phyloP scores from a whole-genome alignment of 1,284 basidiomycete genomes.

The Thecaphora thlaspeos region DNA sequence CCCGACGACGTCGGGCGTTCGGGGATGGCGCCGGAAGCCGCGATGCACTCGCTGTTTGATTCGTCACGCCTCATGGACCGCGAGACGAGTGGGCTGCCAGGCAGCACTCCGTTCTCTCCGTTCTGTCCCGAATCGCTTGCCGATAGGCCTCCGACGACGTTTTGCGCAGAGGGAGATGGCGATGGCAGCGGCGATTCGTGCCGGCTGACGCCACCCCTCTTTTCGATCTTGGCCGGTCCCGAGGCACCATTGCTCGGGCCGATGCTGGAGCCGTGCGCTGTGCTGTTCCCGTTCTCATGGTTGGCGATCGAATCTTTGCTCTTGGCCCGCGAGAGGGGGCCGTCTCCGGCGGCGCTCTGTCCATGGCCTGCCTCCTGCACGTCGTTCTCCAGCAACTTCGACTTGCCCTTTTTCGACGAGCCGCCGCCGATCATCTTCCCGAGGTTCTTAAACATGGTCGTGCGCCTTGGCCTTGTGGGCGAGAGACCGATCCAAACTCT shows the following conservation, averaged over 20 bases:
- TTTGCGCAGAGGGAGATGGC: slow-evolving; percentile 40
- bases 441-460: slow-evolving; percentile 52
- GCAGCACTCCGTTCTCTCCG: background rate
- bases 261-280: slow-evolving; percentile 9
- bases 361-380: background rate
- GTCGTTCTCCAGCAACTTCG: slow-evolving; percentile 36
- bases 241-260: slow-evolving; percentile 10
- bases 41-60: too few species aligned
- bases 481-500: too few species aligned
- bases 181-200: slow-evolving; percentile 50
- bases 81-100: background rate
- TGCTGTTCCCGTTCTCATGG: slow-evolving; percentile 17
- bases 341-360: slow-evolving; percentile 9
- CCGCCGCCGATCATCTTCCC: slow-evolving; percentile 55
- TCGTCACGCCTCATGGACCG: too few species aligned
- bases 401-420: slow-evolving; percentile 50
- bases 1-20: background rate
- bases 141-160: slow-evolving; percentile 20
- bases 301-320: slow-evolving; percentile 25
- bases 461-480: too few species aligned
- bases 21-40: background rate
- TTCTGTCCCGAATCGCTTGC: background rate
- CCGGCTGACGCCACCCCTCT: slow-evolving; percentile 46
- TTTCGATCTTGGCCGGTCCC: slow-evolving; percentile 44
- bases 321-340: slow-evolving; percentile 18